phyloP scores from a whole-genome alignment of 2,329 filamentous ascomycete species.

The Huntiella omanensis region DNA sequence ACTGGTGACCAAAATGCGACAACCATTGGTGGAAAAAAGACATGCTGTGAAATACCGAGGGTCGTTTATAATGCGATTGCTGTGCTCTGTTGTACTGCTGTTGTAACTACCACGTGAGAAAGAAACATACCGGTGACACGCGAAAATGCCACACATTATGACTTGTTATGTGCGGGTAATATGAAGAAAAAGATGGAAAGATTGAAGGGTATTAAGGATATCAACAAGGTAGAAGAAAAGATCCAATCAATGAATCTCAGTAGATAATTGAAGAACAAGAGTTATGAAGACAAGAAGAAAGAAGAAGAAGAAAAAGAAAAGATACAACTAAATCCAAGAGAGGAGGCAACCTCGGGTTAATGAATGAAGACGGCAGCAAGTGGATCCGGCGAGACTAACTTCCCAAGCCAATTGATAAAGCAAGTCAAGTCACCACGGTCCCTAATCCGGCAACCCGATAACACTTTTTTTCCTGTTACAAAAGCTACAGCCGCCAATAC shows the following conservation, averaged over 20 bases:
- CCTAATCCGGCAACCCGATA: too few species aligned
- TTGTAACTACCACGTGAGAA: too few species aligned
- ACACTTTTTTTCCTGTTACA: too few species aligned
- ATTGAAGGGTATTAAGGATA: background rate
- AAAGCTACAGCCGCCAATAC: too few species aligned
- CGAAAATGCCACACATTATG: slow-evolving; percentile 92
- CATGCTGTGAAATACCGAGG: too few species aligned
- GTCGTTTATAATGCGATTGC: too few species aligned
- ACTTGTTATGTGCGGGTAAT: background rate
- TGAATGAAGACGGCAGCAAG: background rate
- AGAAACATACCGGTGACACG: slow-evolving; percentile 62
- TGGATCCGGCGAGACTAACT: too few species aligned
- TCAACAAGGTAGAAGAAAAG: background rate
- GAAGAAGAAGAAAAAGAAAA: background rate
- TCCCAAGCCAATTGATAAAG: too few species aligned
- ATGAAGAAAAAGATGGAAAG: background rate
- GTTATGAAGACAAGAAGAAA: background rate
- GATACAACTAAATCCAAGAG: background rate
- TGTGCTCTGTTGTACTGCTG: too few species aligned
- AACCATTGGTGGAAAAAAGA: too few species aligned
- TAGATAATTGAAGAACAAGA: background rate
- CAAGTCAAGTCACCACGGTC: too few species aligned
- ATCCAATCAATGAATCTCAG: background rate
- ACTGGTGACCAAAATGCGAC: too few species aligned
- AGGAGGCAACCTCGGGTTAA: background rate